These are phyloP conservation scores for Elsinoe arachidis DNA, from an alignment of 2,329 filamentous ascomycete species.

Conservation along the genomic window DNA sequence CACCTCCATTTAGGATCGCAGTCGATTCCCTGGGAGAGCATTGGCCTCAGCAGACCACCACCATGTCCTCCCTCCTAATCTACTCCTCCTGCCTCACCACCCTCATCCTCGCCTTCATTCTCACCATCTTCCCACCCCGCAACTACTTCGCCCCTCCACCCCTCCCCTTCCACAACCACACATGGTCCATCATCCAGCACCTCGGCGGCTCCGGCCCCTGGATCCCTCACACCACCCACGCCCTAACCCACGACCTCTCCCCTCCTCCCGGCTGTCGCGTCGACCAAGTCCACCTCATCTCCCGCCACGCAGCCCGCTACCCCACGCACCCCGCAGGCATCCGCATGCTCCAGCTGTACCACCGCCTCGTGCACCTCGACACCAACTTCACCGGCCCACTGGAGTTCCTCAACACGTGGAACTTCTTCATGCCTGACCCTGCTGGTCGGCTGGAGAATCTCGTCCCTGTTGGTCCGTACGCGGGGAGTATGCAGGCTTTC, in stretches of 20 bases:
- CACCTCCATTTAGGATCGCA: background rate
- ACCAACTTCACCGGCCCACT: constrained; percentile 42
- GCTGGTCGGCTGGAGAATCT: constrained; percentile 43
- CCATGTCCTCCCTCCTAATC: constrained; percentile 6
- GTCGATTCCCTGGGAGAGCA: background rate
- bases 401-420: constrained; percentile 46
- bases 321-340: constrained; percentile 43
- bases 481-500: constrained; percentile 47
- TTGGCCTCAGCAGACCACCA: background rate
- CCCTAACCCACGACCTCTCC: constrained; percentile 33
- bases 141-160: constrained; percentile 3
- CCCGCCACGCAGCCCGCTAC: constrained; percentile 50
- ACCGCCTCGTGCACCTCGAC: constrained; percentile 36
- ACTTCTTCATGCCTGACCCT: constrained; percentile 43
- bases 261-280: constrained; percentile 42
- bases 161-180: background rate
- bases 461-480: constrained; percentile 47
- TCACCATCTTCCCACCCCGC: constrained; percentile 6
- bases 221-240: constrained; percentile 41
- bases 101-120: constrained; percentile 2
- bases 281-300: constrained; percentile 54
- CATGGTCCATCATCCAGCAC: constrained; percentile 45
- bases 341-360: constrained; percentile 42
- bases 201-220: constrained; percentile 49
- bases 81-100: constrained; percentile 9